Evolutionary conservation across 352 stramenopile genomes (phyloP).

Genomic region (Blastocystis sp.): DNA sequence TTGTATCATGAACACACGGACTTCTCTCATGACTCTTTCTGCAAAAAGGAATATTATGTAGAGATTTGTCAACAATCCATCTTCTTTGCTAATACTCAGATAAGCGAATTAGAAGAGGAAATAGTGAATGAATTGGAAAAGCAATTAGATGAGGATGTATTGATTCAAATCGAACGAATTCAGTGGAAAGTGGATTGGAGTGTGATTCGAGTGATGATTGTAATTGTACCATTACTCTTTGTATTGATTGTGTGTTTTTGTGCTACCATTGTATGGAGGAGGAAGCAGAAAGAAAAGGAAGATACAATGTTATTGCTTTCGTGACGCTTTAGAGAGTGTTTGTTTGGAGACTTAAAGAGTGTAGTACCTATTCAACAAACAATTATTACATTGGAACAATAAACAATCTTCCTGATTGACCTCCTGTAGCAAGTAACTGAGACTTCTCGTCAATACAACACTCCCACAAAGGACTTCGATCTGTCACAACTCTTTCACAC

Average conservation of each 20-base stretch:
- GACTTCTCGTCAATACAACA: too few species aligned
- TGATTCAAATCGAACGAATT: conserved; percentile 8
- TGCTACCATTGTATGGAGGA: not conserved
- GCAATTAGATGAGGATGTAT: not conserved
- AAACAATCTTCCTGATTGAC: too few species aligned
- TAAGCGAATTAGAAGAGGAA: not conserved
- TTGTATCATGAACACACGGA: conserved; percentile 10
- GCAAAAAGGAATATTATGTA: conserved; percentile 28
- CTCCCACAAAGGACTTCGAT: too few species aligned
- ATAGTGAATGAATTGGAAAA: not conserved
- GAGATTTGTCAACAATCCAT: not conserved
- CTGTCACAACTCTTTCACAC: too few species aligned
- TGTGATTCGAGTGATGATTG: not conserved
- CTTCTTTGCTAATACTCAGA: not conserved
- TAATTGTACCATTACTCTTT: not conserved
- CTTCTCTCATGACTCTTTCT: not conserved
- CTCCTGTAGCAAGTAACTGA: too few species aligned
- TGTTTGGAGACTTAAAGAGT: not conserved
- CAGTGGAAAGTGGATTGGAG: not conserved
- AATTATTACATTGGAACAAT: too few species aligned
- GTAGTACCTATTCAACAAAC: not conserved
- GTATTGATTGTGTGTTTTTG: not conserved
- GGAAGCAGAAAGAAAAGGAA: not conserved
- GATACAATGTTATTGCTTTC: not conserved
- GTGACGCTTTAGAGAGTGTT: not conserved